Evolutionary conservation across 73 alveolate genomes (phyloP).

Genomic region (Diophrys sp.): DNA sequence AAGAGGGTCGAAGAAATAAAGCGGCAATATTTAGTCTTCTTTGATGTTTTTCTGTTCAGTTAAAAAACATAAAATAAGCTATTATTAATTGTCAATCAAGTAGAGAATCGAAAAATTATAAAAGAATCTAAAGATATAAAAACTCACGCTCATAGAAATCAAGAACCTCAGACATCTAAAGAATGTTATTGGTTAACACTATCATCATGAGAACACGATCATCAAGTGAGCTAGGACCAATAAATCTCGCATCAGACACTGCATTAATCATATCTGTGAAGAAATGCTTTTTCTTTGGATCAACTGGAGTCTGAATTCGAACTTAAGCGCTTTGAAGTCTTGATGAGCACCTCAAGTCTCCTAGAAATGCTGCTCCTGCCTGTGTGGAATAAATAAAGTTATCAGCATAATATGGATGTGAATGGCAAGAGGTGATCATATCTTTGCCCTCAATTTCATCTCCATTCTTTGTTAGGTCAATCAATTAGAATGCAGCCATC

Average conservation of each 20-base stretch:
- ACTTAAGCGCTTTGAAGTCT: constrained; percentile 16
- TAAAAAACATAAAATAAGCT: too few species aligned
- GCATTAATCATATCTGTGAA: constrained; percentile 74
- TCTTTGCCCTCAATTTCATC: constrained; percentile 68
- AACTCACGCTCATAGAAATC: too few species aligned
- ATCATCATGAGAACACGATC: too few species aligned
- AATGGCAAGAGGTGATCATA: constrained; percentile 64
- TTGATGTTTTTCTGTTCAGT: too few species aligned
- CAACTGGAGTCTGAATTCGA: constrained; percentile 49
- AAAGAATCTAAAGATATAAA: too few species aligned
- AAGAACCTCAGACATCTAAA: too few species aligned
- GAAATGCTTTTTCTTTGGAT: constrained; percentile 60
- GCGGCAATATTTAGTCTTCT: too few species aligned
- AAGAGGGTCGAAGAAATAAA: too few species aligned
- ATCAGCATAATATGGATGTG: constrained; percentile 51
- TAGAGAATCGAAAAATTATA: too few species aligned
- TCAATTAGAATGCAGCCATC: constrained; percentile 13
- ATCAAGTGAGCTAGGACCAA: too few species aligned
- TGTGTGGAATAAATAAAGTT: constrained; percentile 59
- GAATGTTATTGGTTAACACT: too few species aligned
- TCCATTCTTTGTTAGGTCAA: constrained; percentile 62
- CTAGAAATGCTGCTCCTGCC: constrained; percentile 56
- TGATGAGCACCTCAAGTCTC: constrained; percentile 67
- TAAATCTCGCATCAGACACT: constrained; percentile 59
- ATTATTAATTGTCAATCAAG: too few species aligned